Evolutionary conservation across 140 eudicot species (phyloP), one percentile per base, ranked within the genome.

Genomic region (Anethum foeniculum): DNA sequence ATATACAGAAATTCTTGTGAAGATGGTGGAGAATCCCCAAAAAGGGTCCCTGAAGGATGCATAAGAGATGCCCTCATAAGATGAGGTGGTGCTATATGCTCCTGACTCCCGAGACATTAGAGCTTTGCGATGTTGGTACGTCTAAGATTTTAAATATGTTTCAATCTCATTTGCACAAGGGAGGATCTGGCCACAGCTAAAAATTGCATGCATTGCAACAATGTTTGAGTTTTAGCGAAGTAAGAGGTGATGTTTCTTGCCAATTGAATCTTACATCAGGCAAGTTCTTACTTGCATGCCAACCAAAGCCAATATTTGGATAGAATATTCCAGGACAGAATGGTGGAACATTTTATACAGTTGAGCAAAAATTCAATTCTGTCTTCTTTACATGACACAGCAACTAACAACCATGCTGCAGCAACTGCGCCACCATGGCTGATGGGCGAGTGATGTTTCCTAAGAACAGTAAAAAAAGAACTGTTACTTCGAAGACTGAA

Each of bases 381-480:
- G 71, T 82, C 91, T 46, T 82, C 90, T 1, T 72, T 90, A 67
- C 89, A 84, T 80, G 80, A 79, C 43, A 78, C 44, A 67, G 43
- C 43, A 39, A 39, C 43, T 80, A 82, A 81, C 48, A 85, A 79
- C 49, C 83, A 77, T 48, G 88, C 19, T 71, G 86, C 88, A 36
- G 85, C 88, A 83, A 67, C 83, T n/a, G 83, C 69, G 34, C 93
- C 81, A 78, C 64, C 85, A 39, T 46, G 51, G 51, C 13, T 46
- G 3, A 87, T 39, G 90, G 79, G 97, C 89, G 80, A 93, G 91
- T 81, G 94, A 93, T 81, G 86, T 81, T 23, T 93, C 89, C 34
- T 89, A 95, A 96, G 98, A 91, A 79, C 97, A 93, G 85, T 91
- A 13, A 48, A 0, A 0, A 93, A 82, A 86, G 94, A 85, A 96